phyloP scores from a whole-genome alignment of 1,284 basidiomycete species.

The Naganishia liquefaciens region DNA sequence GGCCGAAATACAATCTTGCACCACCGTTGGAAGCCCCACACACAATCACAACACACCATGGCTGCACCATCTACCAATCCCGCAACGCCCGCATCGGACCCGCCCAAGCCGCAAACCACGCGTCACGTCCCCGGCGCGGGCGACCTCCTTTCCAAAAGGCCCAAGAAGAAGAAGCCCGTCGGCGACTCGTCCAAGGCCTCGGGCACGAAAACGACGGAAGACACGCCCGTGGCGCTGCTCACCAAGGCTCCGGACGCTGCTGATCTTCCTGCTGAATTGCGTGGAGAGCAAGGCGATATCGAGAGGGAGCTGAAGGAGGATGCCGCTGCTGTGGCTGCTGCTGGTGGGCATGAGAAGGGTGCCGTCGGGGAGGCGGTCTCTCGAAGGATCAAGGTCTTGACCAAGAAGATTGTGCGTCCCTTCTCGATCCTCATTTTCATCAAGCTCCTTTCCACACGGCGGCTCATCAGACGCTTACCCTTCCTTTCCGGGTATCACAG shows the following conservation, averaged over 20 bases:
- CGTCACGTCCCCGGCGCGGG: conserved; percentile 31
- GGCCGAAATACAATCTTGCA: no score
- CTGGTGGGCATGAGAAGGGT: conserved; percentile 46
- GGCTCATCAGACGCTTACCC: not conserved
- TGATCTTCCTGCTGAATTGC: conserved; percentile 30
- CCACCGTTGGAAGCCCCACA: not conserved
- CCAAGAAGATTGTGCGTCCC: conserved; percentile 76
- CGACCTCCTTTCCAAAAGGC: conserved; percentile 18
- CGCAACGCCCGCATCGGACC: not conserved
- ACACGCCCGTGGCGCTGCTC: conserved; percentile 28
- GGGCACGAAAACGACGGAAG: not conserved
- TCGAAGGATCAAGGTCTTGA: conserved; percentile 71
- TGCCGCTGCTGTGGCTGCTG: conserved; percentile 14
- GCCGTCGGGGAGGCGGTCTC: conserved; percentile 72
- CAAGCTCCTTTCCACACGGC: conserved; percentile 17
- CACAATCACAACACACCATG: not conserved
- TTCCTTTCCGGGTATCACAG: conserved; percentile 53
- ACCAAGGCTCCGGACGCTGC: conserved; percentile 14
- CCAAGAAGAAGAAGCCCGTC: conserved; percentile 31
- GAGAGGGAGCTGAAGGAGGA: conserved; percentile 26
- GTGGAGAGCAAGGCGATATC: conserved; percentile 23
- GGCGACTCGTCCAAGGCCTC: not conserved
- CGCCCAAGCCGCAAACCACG: conserved; percentile 3
- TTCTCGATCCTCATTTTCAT: conserved; percentile 1
- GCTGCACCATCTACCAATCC: conserved; percentile 5